phyloP scores from a whole-genome alignment of 2,329 filamentous ascomycete genomes.

The Cercospora sp. region DNA sequence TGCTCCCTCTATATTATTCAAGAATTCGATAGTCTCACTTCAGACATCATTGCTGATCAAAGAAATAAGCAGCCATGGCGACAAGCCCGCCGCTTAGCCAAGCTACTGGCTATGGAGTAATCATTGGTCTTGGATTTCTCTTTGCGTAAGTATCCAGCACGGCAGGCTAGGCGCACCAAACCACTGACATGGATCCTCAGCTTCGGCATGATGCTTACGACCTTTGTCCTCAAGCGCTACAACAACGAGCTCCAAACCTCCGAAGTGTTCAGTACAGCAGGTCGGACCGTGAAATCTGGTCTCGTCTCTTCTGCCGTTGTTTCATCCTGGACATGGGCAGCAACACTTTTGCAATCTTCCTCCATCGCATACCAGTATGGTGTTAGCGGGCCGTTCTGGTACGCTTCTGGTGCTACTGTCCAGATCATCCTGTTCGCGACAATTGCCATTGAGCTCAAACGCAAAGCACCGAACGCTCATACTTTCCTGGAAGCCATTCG shows the following conservation, averaged over 20 bases:
- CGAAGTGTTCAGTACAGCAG: conserved; percentile 89
- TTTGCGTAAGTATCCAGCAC: conserved; percentile 57
- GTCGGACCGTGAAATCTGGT: conserved; percentile 83
- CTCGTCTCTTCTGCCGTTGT: conserved; percentile 88
- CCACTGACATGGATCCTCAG: conserved; percentile 27
- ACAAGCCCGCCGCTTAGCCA: conserved; percentile 49
- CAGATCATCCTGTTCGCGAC: conserved; percentile 90
- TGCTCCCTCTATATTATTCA: background rate
- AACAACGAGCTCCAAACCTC: conserved; percentile 82
- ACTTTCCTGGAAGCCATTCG: conserved; percentile 74
- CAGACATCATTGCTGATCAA: background rate
- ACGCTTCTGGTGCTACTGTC: conserved; percentile 70
- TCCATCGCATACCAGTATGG: conserved; percentile 74
- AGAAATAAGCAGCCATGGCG: conserved; percentile 23
- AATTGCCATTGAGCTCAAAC: conserved; percentile 84
- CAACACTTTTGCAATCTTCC: conserved; percentile 53
- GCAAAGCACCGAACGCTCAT: conserved; percentile 83
- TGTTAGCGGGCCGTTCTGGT: conserved; percentile 66
- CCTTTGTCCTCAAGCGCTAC: conserved; percentile 68
- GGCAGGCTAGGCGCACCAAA: background rate
- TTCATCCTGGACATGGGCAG: conserved; percentile 91
- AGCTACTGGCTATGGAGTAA: conserved; percentile 74
- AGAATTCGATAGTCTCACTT: background rate
- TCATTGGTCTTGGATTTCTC: conserved; percentile 70
- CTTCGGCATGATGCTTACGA: conserved; percentile 73